A percentile compares a stretch with the other conserved stretches of the same genome.
These are phyloP conservation scores for Pleurotus sapidus DNA, from an alignment of 768 basidiomycete genomes.

Conservation along the genomic window DNA sequence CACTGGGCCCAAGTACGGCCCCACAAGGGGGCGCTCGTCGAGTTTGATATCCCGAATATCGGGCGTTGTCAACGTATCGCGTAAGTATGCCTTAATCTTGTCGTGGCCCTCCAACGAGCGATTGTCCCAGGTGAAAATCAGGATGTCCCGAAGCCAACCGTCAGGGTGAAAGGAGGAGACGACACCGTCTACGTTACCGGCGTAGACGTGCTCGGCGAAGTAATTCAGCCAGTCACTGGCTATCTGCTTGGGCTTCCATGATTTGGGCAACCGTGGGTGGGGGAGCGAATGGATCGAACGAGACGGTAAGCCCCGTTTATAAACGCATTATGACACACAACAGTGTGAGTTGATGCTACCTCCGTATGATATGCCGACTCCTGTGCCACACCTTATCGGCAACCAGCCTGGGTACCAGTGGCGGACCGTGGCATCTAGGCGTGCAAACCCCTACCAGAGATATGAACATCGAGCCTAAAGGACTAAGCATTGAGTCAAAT, in stretches of 20 bases:
- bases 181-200: constrained; percentile 16
- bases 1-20: constrained; percentile 14
- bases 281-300: no score
- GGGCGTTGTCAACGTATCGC: constrained; percentile 25
- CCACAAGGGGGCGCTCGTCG: constrained; percentile 17
- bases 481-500: no score
- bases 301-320: no score
- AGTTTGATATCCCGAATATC: constrained; percentile 16
- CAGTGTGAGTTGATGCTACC: no score
- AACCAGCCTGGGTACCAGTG: no score
- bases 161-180: constrained; percentile 25
- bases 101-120: constrained; percentile 36
- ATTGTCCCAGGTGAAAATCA: constrained; percentile 50
- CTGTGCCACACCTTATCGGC: no score
- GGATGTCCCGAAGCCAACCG: constrained; percentile 47
- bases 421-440: no score
- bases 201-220: constrained; percentile 13
- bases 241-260: not conserved
- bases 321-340: no score
- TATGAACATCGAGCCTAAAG: no score
- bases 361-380: no score
- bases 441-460: no score
- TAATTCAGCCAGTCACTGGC: constrained; percentile 19
- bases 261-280: no score
- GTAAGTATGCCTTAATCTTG: constrained; percentile 31